phyloP scores from a whole-genome alignment of 2,329 filamentous ascomycete genomes.

The Raffaelea albimanens region DNA sequence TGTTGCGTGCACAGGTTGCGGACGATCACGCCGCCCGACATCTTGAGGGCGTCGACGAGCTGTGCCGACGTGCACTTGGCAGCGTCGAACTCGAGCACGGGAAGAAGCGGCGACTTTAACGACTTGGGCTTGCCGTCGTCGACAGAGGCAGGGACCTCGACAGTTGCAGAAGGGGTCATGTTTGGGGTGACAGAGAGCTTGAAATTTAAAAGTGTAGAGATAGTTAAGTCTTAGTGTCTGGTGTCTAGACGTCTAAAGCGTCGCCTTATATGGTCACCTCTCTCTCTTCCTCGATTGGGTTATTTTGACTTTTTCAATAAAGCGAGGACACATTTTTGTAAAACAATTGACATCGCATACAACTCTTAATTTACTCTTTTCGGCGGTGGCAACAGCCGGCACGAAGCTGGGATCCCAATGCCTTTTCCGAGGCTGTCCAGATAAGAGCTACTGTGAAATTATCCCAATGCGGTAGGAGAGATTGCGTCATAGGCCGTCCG shows the following conservation, averaged over 20 bases:
- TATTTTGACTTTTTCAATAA: too few species aligned
- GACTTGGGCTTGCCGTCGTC: not conserved
- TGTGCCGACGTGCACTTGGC: not conserved
- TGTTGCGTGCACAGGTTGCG: not conserved
- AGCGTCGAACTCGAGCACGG: not conserved
- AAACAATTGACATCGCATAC: not conserved
- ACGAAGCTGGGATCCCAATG: not conserved
- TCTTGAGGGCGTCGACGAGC: constrained; percentile 1
- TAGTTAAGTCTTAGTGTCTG: not conserved
- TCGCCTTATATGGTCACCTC: not conserved
- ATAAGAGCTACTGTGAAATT: not conserved
- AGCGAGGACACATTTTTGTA: not conserved
- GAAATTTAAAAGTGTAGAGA: not conserved
- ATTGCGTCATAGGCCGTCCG: too few species aligned
- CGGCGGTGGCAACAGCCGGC: not conserved
- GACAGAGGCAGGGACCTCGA: not conserved
- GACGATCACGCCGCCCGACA: constrained; percentile 3
- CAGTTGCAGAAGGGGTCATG: not conserved
- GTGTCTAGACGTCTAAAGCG: too few species aligned
- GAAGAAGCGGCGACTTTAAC: constrained; percentile 4
- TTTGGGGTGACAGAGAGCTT: not conserved
- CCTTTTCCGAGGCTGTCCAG: not conserved
- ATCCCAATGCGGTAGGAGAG: not conserved
- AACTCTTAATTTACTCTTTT: too few species aligned
- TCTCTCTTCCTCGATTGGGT: too few species aligned